Evolutionary conservation across 768 basidiomycete species (phyloP).

Genomic region (Clavulina sp.): DNA sequence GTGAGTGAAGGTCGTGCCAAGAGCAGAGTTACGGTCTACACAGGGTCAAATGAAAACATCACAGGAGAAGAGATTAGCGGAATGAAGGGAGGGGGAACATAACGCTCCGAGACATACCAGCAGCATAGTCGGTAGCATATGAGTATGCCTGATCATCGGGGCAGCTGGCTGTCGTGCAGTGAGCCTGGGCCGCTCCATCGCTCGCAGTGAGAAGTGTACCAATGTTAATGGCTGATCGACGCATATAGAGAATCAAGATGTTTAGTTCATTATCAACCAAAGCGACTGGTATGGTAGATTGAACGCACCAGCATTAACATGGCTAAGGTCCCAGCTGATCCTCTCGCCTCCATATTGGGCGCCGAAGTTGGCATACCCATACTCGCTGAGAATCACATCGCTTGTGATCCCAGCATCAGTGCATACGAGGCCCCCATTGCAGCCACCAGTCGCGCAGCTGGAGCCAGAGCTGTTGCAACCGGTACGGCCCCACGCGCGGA

Average conservation of each 20-base stretch:
- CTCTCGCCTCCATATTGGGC: conserved; percentile 4
- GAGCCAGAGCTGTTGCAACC: background rate
- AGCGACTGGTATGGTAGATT: background rate
- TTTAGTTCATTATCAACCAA: background rate
- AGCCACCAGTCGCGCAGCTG: background rate
- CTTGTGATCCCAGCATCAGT: conserved; percentile 5
- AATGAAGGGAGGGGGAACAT: too few relatives aligned
- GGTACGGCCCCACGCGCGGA: conserved; percentile 7
- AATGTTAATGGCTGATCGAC: background rate
- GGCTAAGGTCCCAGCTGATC: conserved; percentile 3
- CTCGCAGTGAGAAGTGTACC: background rate
- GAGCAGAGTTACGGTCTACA: conserved; percentile 5
- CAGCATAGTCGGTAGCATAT: conserved; percentile 1
- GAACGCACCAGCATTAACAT: background rate
- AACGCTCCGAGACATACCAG: too few relatives aligned
- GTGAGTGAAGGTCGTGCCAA: conserved; percentile 3
- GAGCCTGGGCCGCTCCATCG: background rate
- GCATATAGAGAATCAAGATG: background rate
- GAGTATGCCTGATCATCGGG: conserved; percentile 3
- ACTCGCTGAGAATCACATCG: conserved; percentile 5
- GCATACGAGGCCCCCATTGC: conserved; percentile 1
- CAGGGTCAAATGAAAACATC: too few relatives aligned
- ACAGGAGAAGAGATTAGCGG: too few relatives aligned
- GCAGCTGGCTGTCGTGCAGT: background rate
- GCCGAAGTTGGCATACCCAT: conserved; percentile 4